Base-by-base conservation (phyloP, 768 basidiomycete genomes). In the Macrolepiota albuminosa region DNA sequence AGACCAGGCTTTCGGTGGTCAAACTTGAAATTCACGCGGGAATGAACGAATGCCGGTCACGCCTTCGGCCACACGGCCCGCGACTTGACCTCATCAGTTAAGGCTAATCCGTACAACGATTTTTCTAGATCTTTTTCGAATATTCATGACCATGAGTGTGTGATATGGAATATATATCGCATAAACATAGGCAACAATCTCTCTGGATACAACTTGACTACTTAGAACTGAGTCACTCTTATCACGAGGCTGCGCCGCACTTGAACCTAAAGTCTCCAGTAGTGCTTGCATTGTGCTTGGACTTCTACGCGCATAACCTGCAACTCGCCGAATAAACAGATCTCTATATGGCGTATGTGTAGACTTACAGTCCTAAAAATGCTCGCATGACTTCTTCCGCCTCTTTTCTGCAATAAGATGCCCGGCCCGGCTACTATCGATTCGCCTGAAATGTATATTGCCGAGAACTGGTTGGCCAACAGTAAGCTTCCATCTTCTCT, bases 391-490 rank as follows among this genome's bases (percentile, higher is more conserved):
- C 18, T 16, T 42, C 26, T 52, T 46, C 37, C 47, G 37, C 39
- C 24, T 29, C 9, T 42, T 52, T 48, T 57, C n/a, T 57, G 29
- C 2, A 55, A 34, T 46, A 13, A 56, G 37, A 53, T 51, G 42
- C 42, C 48, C 29, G 34, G 16, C 31, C 29, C 39, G 37, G 58
- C 47, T 24, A 46, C 29, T 21, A 18, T 18, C n/a, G 37, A n/a
- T 53, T 49, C 16, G 42, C 94, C 95, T 2, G 73, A 80, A 54
- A 87, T 93, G 81, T 95, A 85, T 73, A 95, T 98, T 64, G 95
- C 95, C 1, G 97, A 99, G 76, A 97, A 97, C 95, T 26, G 92
- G 92, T 33, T 79, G 81, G 81, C 81, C 92, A 36, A 82, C 90
- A 53, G 89, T 89, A 72, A 54, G 81, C 67, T 14, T 49, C 45